phyloP scores from a whole-genome alignment of 2,329 filamentous ascomycete genomes.

The Ceratocystis destructans region DNA sequence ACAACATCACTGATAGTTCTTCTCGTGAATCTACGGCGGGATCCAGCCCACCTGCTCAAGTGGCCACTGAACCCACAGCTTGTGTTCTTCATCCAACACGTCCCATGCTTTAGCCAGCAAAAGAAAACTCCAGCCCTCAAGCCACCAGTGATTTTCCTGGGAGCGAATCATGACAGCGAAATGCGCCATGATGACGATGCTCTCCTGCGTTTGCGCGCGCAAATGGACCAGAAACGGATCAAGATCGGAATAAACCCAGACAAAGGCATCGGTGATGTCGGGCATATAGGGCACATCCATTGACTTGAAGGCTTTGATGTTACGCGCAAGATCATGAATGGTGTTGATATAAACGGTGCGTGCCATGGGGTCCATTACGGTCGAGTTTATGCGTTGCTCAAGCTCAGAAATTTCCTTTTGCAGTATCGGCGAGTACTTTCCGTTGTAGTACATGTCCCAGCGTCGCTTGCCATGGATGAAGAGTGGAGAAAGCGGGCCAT shows the following conservation, averaged over 20 bases:
- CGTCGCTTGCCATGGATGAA: slow-evolving; percentile 23
- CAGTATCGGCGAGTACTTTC: slow-evolving; percentile 4
- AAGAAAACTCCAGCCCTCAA: slow-evolving; percentile 27
- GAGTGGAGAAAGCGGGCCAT: slow-evolving; percentile 21
- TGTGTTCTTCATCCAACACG: slow-evolving; percentile 27
- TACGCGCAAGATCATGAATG: slow-evolving; percentile 12
- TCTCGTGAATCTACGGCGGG: slow-evolving; percentile 9
- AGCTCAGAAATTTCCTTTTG: slow-evolving; percentile 15
- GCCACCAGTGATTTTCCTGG: slow-evolving; percentile 27
- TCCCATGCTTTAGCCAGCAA: slow-evolving; percentile 26
- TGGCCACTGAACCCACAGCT: slow-evolving; percentile 26
- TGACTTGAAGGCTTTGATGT: slow-evolving; percentile 13
- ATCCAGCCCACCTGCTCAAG: slow-evolving; percentile 21
- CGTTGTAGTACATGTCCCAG: slow-evolving; percentile 20
- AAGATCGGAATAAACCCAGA: slow-evolving; percentile 29
- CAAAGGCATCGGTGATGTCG: slow-evolving; percentile 29
- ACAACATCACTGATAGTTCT: not conserved
- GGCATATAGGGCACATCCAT: slow-evolving; percentile 11
- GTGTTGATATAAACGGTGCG: slow-evolving; percentile 11
- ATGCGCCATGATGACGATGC: slow-evolving; percentile 27
- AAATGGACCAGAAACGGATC: slow-evolving; percentile 28
- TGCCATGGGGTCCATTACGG: slow-evolving; percentile 9
- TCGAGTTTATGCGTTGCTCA: slow-evolving; percentile 12
- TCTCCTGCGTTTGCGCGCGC: slow-evolving; percentile 22
- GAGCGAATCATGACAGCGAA: slow-evolving; percentile 27